Evolutionary conservation across 177 flowering plant species (phyloP).

Genomic region (Vitis hybrid): DNA sequence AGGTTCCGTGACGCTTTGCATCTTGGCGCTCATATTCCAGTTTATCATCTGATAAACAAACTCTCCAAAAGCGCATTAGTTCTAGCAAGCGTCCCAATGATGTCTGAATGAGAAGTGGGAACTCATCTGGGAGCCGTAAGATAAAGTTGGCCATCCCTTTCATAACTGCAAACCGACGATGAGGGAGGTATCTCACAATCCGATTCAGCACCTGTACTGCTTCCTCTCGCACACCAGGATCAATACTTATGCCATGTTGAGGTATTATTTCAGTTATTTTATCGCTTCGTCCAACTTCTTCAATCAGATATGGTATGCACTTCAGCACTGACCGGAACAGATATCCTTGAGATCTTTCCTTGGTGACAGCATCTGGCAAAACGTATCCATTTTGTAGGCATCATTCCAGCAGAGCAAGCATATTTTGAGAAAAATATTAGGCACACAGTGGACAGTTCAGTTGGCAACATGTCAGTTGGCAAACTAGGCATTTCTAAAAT

Average conservation of each 20-base stretch:
- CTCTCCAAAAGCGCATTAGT: conserved; percentile 96
- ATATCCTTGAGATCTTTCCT: conserved; percentile 94
- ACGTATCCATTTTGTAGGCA: neutral
- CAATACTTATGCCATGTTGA: conserved; percentile 96
- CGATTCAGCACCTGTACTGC: conserved; percentile 93
- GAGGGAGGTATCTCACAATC: conserved; percentile 83
- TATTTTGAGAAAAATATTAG: neutral
- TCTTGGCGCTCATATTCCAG: conserved; percentile 49
- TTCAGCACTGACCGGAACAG: conserved; percentile 94
- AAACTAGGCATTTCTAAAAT: no score
- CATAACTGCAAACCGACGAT: conserved; percentile 96
- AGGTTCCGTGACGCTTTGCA: conserved; percentile 41
- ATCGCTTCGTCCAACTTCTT: conserved; percentile 96
- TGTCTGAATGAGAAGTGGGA: conserved; percentile 96
- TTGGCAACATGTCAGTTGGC: neutral
- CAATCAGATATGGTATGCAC: conserved; percentile 94
- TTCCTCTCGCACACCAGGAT: conserved; percentile 99
- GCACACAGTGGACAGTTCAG: neutral
- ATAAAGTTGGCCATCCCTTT: conserved; percentile 97
- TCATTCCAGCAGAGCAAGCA: neutral
- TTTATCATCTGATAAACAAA: conserved; percentile 74
- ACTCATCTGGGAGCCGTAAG: conserved; percentile 85
- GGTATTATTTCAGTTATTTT: conserved; percentile 97
- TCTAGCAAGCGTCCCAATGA: conserved; percentile 91
- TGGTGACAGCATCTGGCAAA: conserved; percentile 83